Evolutionary conservation across 345 rosid genomes (phyloP), one percentile per base, ranked within the genome.

Genomic region (Angophora floribunda): DNA sequence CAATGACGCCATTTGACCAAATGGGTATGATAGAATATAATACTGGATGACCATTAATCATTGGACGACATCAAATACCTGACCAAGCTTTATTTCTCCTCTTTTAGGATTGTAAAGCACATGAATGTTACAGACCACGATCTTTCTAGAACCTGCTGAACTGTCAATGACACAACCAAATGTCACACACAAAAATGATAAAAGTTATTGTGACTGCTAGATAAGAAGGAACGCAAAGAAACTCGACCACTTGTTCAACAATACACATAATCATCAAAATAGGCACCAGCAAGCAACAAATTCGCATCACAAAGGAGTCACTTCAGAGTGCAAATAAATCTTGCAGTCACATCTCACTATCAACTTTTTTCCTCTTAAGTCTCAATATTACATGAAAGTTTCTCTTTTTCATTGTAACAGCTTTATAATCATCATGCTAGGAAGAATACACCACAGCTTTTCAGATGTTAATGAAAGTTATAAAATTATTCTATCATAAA

Each of bases 71-170:
- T 85, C 52, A 85, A 88, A 63, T 95, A 97, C 99, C 99, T 97
- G 98, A 87, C 99, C 99, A 86, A 97, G 94, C 93, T 97, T 97
- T 87, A 95, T 96, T 90, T 97, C 99, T 89, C 99, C 99, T 91
- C 99, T 93, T 93, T 57, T 97, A 78, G 99, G 99, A 94, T 97
- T 97, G 95, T 93, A 97, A 75, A 97, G 96, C 88, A 96, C 99
- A 32, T 97, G 99, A 90, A 96, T 95, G 93, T 96, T 97, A 90
- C 99, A 97, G 82, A 97, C 49, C 86, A 95, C 96, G 85, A 97
- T 96, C 90, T 92, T 95, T 86, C 86, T 89, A 67, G 94, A 88
- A 90, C 90, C 88, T 47, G 89, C 63, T 41, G 93, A 89, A 89
- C 98, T 97, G 96, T 93, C 92, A 70, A 75, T 89, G 45, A 87